Evolutionary conservation across 2,329 filamentous ascomycete genomes (phyloP).

Genomic region (Daldinia sp.): DNA sequence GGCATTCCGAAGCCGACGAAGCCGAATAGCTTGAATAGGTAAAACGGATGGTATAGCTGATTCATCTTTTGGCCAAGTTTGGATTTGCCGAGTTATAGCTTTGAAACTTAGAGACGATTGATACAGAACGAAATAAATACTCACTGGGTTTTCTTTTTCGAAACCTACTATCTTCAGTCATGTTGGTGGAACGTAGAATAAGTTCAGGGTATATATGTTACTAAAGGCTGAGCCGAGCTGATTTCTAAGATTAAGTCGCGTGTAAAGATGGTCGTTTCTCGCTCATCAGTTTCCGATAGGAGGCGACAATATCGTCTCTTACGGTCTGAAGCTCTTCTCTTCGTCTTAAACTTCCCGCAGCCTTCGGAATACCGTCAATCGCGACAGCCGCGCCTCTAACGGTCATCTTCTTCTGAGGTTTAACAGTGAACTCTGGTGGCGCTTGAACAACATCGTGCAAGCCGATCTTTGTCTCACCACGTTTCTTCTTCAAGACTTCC

Average conservation of each 20-base stretch:
- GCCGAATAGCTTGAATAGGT: no score
- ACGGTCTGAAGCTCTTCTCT: conserved; percentile 79
- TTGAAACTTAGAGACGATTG: no score
- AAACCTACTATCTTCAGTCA: no score
- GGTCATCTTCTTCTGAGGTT: conserved; percentile 73
- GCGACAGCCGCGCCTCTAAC: conserved; percentile 73
- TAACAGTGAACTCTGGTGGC: conserved; percentile 78
- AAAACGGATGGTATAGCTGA: no score
- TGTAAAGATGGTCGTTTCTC: conserved; percentile 52
- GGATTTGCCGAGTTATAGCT: no score
- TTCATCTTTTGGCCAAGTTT: no score
- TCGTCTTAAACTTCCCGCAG: conserved; percentile 76
- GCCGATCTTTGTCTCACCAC: conserved; percentile 66
- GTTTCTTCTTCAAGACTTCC: conserved; percentile 76
- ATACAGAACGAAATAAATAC: no score
- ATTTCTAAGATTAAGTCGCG: conserved; percentile 28
- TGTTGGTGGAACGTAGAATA: neutral
- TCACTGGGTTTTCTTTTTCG: no score
- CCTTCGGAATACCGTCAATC: conserved; percentile 75
- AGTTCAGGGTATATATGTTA: conserved; percentile 31
- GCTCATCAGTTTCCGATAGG: conserved; percentile 78
- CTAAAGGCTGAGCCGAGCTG: neutral
- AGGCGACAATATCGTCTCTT: conserved; percentile 77
- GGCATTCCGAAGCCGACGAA: no score
- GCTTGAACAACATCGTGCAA: conserved; percentile 75